These are phyloP conservation scores for Penicillium brevicompactum DNA, from an alignment of 2,329 filamentous ascomycete genomes.

Conservation along the genomic window DNA sequence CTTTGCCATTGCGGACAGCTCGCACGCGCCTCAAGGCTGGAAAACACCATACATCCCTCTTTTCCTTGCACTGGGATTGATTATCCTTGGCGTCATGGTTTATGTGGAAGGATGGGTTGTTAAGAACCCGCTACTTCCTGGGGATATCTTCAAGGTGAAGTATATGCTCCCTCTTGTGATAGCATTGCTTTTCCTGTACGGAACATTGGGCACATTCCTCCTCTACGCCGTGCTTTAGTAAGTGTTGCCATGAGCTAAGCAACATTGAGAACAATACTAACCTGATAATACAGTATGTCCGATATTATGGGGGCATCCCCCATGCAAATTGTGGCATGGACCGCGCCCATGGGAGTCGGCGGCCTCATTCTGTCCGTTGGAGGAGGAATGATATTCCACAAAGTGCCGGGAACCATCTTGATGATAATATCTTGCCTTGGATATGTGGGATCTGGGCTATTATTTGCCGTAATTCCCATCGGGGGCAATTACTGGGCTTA, in stretches of 20 bases:
- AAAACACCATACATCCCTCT: constrained; percentile 71
- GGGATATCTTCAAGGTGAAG: constrained; percentile 68
- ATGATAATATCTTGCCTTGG: constrained; percentile 64
- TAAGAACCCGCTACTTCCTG: constrained; percentile 67
- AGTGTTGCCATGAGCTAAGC: constrained; percentile 23
- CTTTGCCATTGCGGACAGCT: constrained; percentile 73
- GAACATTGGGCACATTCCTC: constrained; percentile 67
- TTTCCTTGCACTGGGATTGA: constrained; percentile 63
- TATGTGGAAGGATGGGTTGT: constrained; percentile 76
- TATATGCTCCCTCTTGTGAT: constrained; percentile 67
- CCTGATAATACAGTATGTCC: constrained; percentile 53
- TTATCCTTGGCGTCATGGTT: constrained; percentile 62
- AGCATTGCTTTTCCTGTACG: constrained; percentile 68
- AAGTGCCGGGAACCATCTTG: constrained; percentile 64
- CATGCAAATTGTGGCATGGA: constrained; percentile 69
- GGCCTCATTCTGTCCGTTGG: constrained; percentile 66
- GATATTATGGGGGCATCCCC: constrained; percentile 61
- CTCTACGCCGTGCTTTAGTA: constrained; percentile 72
- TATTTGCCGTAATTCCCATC: constrained; percentile 66
- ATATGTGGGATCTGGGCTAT: constrained; percentile 59
- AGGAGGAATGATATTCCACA: constrained; percentile 69
- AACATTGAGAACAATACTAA: not conserved
- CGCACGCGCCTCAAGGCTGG: constrained; percentile 70
- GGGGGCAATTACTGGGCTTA: constrained; percentile 69
- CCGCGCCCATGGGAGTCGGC: constrained; percentile 66